Evolutionary conservation across 2,329 filamentous ascomycete genomes (phyloP).

Genomic region (Monosporascus sp.): DNA sequence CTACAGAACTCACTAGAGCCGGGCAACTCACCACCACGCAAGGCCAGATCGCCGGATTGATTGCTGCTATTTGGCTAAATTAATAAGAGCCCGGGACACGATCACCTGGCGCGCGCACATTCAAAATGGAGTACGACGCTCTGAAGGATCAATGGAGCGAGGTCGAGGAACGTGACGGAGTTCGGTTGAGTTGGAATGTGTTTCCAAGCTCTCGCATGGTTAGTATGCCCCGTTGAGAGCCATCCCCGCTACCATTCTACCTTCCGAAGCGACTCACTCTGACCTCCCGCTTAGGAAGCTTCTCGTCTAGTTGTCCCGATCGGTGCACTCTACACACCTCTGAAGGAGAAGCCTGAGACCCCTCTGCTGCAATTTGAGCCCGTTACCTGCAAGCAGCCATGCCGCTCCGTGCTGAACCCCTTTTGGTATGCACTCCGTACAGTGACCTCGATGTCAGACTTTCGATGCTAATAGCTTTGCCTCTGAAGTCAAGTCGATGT

Average conservation of each 20-base stretch:
- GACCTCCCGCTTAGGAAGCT: constrained; percentile 60
- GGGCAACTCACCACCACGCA: not conserved
- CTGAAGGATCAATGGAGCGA: constrained; percentile 96
- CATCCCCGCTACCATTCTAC: constrained; percentile 8
- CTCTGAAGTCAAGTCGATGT: constrained; percentile 69
- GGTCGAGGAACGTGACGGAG: constrained; percentile 91
- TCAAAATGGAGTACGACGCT: constrained; percentile 80
- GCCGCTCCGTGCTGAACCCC: constrained; percentile 91
- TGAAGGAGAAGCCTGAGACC: constrained; percentile 90
- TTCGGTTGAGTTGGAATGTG: constrained; percentile 97
- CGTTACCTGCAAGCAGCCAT: constrained; percentile 93
- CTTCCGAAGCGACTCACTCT: constrained; percentile 21
- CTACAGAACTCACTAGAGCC: not conserved
- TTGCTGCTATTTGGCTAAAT: not conserved
- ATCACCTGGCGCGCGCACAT: not conserved
- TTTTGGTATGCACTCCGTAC: constrained; percentile 65
- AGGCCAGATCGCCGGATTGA: not conserved
- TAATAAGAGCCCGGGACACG: not conserved
- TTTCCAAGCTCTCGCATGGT: constrained; percentile 98
- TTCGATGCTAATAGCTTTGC: constrained; percentile 14
- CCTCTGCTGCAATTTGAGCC: constrained; percentile 92
- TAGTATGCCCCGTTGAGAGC: constrained; percentile 24
- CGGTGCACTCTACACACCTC: constrained; percentile 87
- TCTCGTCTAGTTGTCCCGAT: constrained; percentile 93
- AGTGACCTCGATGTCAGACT: not conserved